A percentile compares a stretch with the other conserved stretches of the same genome.
phyloP scores from a whole-genome alignment of 2,329 filamentous ascomycete genomes.

The Endothia cerciana region DNA sequence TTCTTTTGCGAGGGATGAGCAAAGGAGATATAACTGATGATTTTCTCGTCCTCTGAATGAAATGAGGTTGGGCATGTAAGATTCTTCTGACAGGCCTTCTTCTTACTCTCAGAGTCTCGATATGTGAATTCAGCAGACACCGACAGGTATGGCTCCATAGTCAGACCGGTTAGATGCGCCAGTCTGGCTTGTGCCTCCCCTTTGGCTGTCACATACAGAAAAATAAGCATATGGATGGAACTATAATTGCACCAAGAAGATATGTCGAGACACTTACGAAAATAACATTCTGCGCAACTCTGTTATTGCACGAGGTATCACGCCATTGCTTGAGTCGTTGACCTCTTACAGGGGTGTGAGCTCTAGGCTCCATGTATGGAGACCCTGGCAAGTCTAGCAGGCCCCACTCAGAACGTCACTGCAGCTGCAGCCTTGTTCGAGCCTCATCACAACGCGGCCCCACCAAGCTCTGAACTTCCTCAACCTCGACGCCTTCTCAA shows the following conservation, averaged over 20 bases:
- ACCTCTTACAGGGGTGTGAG: not conserved
- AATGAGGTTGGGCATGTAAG: no score
- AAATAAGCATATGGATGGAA: not conserved
- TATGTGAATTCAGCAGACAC: no score
- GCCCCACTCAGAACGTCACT: constrained; percentile 19
- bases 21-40: no score
- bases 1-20: no score
- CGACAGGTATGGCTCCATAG: not conserved
- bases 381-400: not conserved
- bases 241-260: not conserved
- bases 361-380: not conserved
- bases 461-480: constrained; percentile 18
- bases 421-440: constrained; percentile 18
- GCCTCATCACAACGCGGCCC: constrained; percentile 16
- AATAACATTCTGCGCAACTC: not conserved
- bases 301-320: no score
- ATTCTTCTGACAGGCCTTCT: no score
- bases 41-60: no score
- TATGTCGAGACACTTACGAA: not conserved
- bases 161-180: not conserved
- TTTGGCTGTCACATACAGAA: not conserved
- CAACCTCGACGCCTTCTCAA: constrained; percentile 16
- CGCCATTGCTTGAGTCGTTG: no score
- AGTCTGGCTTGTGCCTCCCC: not conserved
- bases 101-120: not conserved